Conservation (phyloP, 2,329 filamentous ascomycete genomes). For the Monilinia vaccinii-corymbosi region DNA sequence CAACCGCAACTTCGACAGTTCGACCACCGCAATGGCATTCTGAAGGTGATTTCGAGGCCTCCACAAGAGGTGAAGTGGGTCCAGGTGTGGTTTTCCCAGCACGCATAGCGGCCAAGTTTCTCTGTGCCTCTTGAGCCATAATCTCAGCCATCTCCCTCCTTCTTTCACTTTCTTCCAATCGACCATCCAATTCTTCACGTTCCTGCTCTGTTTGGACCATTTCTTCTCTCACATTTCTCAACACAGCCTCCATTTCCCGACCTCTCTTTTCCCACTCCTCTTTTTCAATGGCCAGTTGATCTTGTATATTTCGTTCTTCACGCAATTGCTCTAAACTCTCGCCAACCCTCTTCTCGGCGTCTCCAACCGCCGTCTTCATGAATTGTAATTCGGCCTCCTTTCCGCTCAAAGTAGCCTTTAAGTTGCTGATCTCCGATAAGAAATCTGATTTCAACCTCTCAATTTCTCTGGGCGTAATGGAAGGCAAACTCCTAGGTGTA, state of each 20-base stretch:
- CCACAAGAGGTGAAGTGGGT: conserved; percentile 30
- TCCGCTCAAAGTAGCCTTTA: conserved; percentile 83
- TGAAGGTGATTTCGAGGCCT: conserved; percentile 23
- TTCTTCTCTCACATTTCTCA: conserved; percentile 73
- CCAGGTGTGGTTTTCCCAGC: conserved; percentile 41
- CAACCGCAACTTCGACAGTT: conserved; percentile 77
- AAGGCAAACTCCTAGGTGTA: conserved; percentile 84
- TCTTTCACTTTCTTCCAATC: conserved; percentile 69
- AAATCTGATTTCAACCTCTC: conserved; percentile 88
- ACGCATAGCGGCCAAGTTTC: conserved; percentile 65
- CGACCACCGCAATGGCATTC: conserved; percentile 28
- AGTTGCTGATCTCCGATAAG: conserved; percentile 85
- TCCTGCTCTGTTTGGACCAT: conserved; percentile 72
- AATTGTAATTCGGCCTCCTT: conserved; percentile 87
- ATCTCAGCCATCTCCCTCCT: conserved; percentile 65
- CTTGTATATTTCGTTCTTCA: conserved; percentile 62
- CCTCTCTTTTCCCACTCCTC: conserved; percentile 77
- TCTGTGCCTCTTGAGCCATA: conserved; percentile 67
- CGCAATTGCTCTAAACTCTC: conserved; percentile 76
- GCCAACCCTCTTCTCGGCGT: conserved; percentile 87
- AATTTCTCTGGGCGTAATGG: conserved; percentile 82
- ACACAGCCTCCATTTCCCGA: conserved; percentile 73
- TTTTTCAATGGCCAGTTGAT: conserved; percentile 66
- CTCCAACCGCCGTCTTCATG: conserved; percentile 76
- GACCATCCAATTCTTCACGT: conserved; percentile 66